Percentiles rank a stretch among this genome's conserved stretches.
Evolutionary conservation across 2,329 filamentous ascomycete genomes (phyloP).

Genomic region (Cordyceps farinosa): DNA sequence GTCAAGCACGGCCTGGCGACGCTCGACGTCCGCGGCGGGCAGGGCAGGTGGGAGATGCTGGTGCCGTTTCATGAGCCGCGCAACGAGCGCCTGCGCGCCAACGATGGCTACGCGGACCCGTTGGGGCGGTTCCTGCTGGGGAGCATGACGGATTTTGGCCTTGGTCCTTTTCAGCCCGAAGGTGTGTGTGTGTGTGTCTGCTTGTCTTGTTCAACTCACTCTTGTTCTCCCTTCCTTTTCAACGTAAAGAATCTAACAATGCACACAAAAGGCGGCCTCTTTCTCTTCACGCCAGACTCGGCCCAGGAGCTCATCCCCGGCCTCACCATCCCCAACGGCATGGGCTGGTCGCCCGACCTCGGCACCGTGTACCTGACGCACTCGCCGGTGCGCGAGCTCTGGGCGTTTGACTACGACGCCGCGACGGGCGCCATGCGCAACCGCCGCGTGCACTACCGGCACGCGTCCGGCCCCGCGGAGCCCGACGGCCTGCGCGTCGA

Average conservation of each 20-base stretch:
- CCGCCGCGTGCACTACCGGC: slow-evolving; percentile 68
- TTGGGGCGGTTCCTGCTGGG: slow-evolving; percentile 82
- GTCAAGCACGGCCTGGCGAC: slow-evolving; percentile 81
- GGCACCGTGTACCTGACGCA: slow-evolving; percentile 81
- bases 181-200: slow-evolving; percentile 37
- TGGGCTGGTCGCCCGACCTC: slow-evolving; percentile 72
- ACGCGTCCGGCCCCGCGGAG: slow-evolving; percentile 56
- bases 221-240: background rate
- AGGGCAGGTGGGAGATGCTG: slow-evolving; percentile 49
- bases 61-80: slow-evolving; percentile 41
- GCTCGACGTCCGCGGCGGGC: slow-evolving; percentile 54
- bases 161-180: slow-evolving; percentile 57
- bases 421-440: slow-evolving; percentile 63
- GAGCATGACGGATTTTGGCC: slow-evolving; percentile 72
- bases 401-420: slow-evolving; percentile 68
- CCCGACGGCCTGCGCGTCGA: slow-evolving; percentile 87
- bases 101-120: slow-evolving; percentile 79
- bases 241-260: background rate
- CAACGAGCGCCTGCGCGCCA: slow-evolving; percentile 61
- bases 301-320: slow-evolving; percentile 57
- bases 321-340: slow-evolving; percentile 79
- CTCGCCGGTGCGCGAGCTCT: slow-evolving; percentile 67
- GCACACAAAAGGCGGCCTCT: slow-evolving; percentile 56
- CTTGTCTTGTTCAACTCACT: background rate
- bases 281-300: slow-evolving; percentile 64